Base-by-base conservation (phyloP, 352 stramenopile genomes). In the Pythium brachiatum region DNA sequence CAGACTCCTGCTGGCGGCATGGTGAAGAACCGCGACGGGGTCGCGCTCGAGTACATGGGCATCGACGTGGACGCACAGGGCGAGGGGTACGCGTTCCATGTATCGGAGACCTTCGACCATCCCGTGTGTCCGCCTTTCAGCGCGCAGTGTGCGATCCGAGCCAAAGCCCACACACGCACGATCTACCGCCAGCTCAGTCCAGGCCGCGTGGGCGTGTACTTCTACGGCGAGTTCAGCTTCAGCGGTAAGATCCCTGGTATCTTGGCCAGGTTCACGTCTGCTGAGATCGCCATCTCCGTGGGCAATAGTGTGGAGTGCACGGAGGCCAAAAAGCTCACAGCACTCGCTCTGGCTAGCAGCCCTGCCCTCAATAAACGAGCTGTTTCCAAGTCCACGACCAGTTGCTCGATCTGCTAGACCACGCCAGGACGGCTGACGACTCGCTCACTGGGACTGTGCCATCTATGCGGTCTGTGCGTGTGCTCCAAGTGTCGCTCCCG, bases 31-130 rank as follows among this genome's bases (percentile, higher is more conserved):
- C 65, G 65, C 21, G 65, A 72, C 53, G 38, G 25, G 18, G 53
- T 64, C 38, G 54, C 31, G 47, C 58, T 72, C 55, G 65, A 72
- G 65, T 72, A 72, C 48, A 59, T 72, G 44, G 65, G 65, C 47
- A 63, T 72, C 41, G 53, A 58, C 25, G 21, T 50, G 13, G 65
- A 72, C 53, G 36, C 29, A 0, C 4, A 23, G 4, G 59, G 65
- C 26, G 31, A 62, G 21, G 38, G 54, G n/a, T 72, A 51, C 31
- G 65, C 65, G 25, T 72, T 72, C 59, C 65, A 72, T 32, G 43
- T 72, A 15, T 39, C 31, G 23, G 59, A 68, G 50, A 53, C 59
- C 12, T 56, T 72, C 21, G 59, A 67, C 25, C 58, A 67, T 21
- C 36, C 59, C 0, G 47, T 60, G 53, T 72, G 65, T 59, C 65